Percentiles rank a stretch among this genome's conserved stretches.
Evolutionary conservation across 1,139 yeast genomes (phyloP).

Genomic region (Kodamaea sp.): DNA sequence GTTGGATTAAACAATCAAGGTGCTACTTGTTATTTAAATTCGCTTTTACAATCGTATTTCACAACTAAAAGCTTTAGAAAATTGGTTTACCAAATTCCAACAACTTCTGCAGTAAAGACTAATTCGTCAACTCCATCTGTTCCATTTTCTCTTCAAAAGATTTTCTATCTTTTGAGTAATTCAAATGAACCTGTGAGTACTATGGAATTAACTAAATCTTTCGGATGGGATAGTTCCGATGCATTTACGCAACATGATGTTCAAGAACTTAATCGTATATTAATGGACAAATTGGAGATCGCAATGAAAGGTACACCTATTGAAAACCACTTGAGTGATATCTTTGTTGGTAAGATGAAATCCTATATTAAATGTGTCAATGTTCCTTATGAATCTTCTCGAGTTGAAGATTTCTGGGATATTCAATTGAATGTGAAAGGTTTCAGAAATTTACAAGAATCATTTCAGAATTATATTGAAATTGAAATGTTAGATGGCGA

Average conservation of each 20-base stretch:
- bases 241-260: conserved; percentile 98
- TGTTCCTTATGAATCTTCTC: conserved; percentile 91
- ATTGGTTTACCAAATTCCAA: conserved; percentile 86
- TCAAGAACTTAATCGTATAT: conserved; percentile 89
- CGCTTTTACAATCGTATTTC: conserved; percentile 83
- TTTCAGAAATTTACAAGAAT: conserved; percentile 62
- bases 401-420: conserved; percentile 97
- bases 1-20: conserved; percentile 96
- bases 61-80: conserved; percentile 80
- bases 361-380: conserved; percentile 89
- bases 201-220: conserved; percentile 78
- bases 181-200: conserved; percentile 80
- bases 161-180: conserved; percentile 74
- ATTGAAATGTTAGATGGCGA: conserved; percentile 91
- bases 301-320: conserved; percentile 89
- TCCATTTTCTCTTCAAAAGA: conserved; percentile 80
- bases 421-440: conserved; percentile 92
- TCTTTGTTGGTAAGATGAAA: conserved; percentile 96
- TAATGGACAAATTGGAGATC: conserved; percentile 90
- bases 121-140: conserved; percentile 39
- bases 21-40: conserved; percentile 94
- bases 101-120: conserved; percentile 21
- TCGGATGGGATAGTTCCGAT: conserved; percentile 96
- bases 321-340: conserved; percentile 72
- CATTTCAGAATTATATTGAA: conserved; percentile 84